Base-by-base conservation (phyloP, 2,329 filamentous ascomycete species). In the Phyllosticta citriasiana region DNA sequence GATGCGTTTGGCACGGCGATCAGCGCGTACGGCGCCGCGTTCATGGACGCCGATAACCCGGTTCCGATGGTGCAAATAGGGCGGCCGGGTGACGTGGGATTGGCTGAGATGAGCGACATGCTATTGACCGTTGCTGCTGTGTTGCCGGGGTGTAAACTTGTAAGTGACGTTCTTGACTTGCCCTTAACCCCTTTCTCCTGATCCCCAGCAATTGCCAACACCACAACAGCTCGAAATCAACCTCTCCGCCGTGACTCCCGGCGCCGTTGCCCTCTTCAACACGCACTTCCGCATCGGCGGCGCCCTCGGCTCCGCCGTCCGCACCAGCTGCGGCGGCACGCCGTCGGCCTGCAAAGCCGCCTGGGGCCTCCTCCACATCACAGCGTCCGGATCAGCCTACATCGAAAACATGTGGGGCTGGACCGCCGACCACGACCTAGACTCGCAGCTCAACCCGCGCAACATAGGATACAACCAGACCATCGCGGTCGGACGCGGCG, bases 341-440 rank as follows among this genome's bases (percentile, higher is more conserved):
- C 64, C 57, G 59, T 55, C 55, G 64, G 59, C 66, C 12, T 75
- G 72, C 62, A 64, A 69, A 16, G 72, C 69, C 8, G 73, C 69
- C 4, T 62, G 60, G 60, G 55, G 57, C 2, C 69, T 81, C 58
- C 68, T 85, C 33, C 81, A 85, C 65, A 70, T 84, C 9, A 77
- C 77, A 0, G 62, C 69, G 7, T 71, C 71, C 0, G 76, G 77
- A 0, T 78, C 78, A 1, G 77, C 77, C 7, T 83, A 83, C 65
- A 74, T 83, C 55, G 81, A 84, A 66, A 82, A 81, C 63, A 74
- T 76, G 63, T 82, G 79, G 81, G 77, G 76, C 67, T 81, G 79
- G 79, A 75, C 77, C 1, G 79, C 80, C 0, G 81, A 84, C 65
- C 82, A 84, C 70, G 78, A 79, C 63, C 72, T 84, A 16, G 74